A percentile compares a stretch with the other conserved stretches of the same genome.
These are phyloP conservation scores for Xylaria polymorpha DNA, from an alignment of 2,329 filamentous ascomycete species.

Conservation along the genomic window DNA sequence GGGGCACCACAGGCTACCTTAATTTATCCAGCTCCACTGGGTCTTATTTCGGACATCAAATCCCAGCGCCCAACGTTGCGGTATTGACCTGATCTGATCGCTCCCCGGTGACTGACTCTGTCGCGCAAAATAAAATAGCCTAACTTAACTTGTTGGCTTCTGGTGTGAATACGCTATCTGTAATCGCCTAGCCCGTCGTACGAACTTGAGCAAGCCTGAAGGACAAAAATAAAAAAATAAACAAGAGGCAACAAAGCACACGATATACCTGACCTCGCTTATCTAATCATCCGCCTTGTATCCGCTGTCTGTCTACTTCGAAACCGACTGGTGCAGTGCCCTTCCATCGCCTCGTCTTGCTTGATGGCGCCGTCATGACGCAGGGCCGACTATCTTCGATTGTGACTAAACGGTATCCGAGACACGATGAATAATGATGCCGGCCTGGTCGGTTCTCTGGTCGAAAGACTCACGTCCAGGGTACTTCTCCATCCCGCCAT, in stretches of 20 bases:
- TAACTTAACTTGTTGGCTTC: not conserved
- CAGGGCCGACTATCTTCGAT: slow-evolving; percentile 46
- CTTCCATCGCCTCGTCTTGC: slow-evolving; percentile 30
- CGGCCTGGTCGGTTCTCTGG: slow-evolving; percentile 69
- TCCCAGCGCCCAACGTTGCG: slow-evolving; percentile 31
- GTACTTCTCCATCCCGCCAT: slow-evolving; percentile 53
- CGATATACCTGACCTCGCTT: slow-evolving; percentile 4
- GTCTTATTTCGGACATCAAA: slow-evolving; percentile 21
- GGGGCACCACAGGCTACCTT: slow-evolving; percentile 17
- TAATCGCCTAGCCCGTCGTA: not conserved
- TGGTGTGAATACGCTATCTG: slow-evolving; percentile 5
- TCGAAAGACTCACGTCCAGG: slow-evolving; percentile 71
- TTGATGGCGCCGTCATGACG: slow-evolving; percentile 52
- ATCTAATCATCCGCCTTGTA: slow-evolving; percentile 2
- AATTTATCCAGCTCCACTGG: slow-evolving; percentile 30
- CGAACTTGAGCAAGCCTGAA: not conserved
- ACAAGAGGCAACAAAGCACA: slow-evolving; percentile 4
- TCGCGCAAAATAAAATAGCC: slow-evolving; percentile 17
- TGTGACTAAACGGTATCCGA: slow-evolving; percentile 49
- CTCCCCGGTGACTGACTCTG: slow-evolving; percentile 28
- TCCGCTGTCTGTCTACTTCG: slow-evolving; percentile 12
- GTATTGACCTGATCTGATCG: slow-evolving; percentile 22
- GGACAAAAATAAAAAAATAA: slow-evolving; percentile 8
- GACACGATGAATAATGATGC: slow-evolving; percentile 68
- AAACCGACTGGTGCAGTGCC: not conserved